Evolutionary conservation across 768 basidiomycete species (phyloP), one percentile per base, ranked within the genome.

Genomic region (Chalciporus piperatus): DNA sequence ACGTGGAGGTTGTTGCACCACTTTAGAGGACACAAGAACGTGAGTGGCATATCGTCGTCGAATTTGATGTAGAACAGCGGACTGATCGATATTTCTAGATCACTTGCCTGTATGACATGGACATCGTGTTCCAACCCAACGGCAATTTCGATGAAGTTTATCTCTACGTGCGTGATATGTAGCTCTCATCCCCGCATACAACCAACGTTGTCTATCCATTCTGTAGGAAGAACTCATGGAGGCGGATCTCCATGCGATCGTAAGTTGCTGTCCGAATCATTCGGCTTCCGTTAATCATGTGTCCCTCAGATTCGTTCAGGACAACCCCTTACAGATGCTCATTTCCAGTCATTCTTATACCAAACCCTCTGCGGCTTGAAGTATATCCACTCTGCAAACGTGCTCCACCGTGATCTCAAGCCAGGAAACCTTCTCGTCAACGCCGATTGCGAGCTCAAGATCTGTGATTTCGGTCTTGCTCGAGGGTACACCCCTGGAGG

Each of bases 1-100:
- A 7, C 39, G 7, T 41, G 27, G 48, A 95, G 93, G 66, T 77
- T 99, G 38, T 72, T 99, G 33, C 94, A 96, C 71, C 97, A 99
- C 71, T 99, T 99, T 75, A 83, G 97, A 60, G 94, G 96, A 5
- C 97, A 99, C 76, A 99, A 99, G 76, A 99, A 99, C 66, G 95
- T 98, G 49, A 52, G 57, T 14, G 11, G 41, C 50, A 82, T 72
- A 23, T 13, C 27, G 46, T 54, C 35, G 11, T 52, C 23, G 32
- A n/a, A 13, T 13, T 42, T 50, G 48, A 43, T 51, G 41, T 17
- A 28, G 45, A 37, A 17, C 25, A 28, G 6, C 30, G 28, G 9
- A 17, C 49, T 61, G 46, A 65, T 46, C 13, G 20, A 7, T 12
- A n/a, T 27, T 13, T 37, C 50, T 66, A 95, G 92, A 96, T 96